Evolutionary conservation across 2,329 filamentous ascomycete genomes (phyloP).

Genomic region (Ophiocordyceps camponoti-rufipedis): DNA sequence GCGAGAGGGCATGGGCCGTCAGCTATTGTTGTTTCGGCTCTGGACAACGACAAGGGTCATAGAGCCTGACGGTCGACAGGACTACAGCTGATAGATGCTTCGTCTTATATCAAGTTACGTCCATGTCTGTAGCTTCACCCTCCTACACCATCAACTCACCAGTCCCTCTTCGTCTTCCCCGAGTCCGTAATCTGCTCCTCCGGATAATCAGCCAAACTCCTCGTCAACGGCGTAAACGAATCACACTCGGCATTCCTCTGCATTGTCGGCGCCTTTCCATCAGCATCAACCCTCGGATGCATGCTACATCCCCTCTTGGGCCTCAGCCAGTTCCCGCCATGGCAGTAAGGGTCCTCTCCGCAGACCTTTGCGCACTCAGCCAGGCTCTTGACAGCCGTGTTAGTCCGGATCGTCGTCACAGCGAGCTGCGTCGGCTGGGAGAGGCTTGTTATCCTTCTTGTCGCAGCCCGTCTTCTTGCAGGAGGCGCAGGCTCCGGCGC

Average conservation of each 20-base stretch:
- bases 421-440: not conserved
- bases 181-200: not conserved
- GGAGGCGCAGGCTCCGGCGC: not conserved
- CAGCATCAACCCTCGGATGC: not conserved
- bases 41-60: too few species aligned
- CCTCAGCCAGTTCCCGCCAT: slow-evolving; percentile 2
- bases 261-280: not conserved
- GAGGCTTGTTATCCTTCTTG: not conserved
- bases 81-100: not conserved
- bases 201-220: not conserved
- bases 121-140: too few species aligned
- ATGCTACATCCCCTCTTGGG: not conserved
- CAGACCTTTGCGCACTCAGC: slow-evolving; percentile 2
- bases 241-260: not conserved
- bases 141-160: too few species aligned
- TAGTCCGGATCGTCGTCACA: not conserved
- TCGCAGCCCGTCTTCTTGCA: slow-evolving; percentile 3
- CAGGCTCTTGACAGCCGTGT: not conserved
- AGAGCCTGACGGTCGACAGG: too few species aligned
- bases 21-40: not conserved
- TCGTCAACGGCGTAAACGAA: not conserved
- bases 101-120: too few species aligned
- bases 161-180: not conserved
- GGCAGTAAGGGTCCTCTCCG: slow-evolving; percentile 1
- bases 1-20: not conserved